Conservation (phyloP, 73 alveolate genomes). For the Paramecium octaurelia region DNA sequence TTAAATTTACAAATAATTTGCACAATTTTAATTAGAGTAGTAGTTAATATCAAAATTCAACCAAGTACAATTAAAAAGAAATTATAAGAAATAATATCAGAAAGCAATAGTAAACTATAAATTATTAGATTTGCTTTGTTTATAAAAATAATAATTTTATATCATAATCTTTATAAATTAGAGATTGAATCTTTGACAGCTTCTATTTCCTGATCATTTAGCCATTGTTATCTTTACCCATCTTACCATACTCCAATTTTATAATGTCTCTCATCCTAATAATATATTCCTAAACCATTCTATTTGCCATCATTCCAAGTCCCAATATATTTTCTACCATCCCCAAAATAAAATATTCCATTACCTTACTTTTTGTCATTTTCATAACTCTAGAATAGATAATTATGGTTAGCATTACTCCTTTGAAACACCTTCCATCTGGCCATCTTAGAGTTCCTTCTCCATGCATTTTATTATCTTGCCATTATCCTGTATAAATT, state of each 20-base stretch:
- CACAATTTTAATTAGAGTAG: too few relatives aligned
- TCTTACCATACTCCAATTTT: constrained; percentile 55
- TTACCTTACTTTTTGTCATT: constrained; percentile 54
- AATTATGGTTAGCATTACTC: constrained; percentile 29
- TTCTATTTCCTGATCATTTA: constrained; percentile 30
- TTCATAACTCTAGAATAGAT: constrained; percentile 32
- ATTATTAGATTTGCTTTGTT: too few relatives aligned
- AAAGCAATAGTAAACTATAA: too few relatives aligned
- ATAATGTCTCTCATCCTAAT: neutral
- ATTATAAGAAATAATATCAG: too few relatives aligned
- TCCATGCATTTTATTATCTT: constrained; percentile 44
- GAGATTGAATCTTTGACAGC: neutral
- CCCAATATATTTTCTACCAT: constrained; percentile 62
- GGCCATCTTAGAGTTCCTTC: constrained; percentile 49
- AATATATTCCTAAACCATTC: constrained; percentile 54
- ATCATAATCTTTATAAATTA: neutral
- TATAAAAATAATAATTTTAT: neutral
- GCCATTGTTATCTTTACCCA: constrained; percentile 51
- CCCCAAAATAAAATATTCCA: constrained; percentile 59
- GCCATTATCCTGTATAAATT: neutral
- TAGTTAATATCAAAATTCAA: too few relatives aligned
- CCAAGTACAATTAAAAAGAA: too few relatives aligned
- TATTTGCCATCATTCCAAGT: constrained; percentile 59
- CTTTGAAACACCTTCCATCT: constrained; percentile 34
- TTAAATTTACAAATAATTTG: neutral